A percentile compares a stretch with the other conserved stretches of the same genome.
phyloP scores from a whole-genome alignment of 352 stramenopile species.

The Phytophthora cajani region DNA sequence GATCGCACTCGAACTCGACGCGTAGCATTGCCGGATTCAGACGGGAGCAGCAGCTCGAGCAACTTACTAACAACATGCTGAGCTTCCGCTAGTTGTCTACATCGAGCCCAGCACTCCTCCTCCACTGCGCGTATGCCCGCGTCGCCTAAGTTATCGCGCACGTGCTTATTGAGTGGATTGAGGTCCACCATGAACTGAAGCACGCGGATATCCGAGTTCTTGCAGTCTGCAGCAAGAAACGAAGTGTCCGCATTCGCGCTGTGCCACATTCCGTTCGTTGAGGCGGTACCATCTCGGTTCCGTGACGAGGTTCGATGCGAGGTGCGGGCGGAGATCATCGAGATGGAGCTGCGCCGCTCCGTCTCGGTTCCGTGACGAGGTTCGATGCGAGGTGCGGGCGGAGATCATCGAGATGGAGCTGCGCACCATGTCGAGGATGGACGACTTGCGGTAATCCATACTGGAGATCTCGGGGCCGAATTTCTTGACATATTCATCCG shows the following conservation, averaged over 20 bases:
- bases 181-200: slow-evolving; percentile 60
- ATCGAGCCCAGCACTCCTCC: slow-evolving; percentile 70
- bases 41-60: slow-evolving; percentile 11
- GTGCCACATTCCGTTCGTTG: slow-evolving; percentile 24
- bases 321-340: slow-evolving; percentile 13
- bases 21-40: slow-evolving; percentile 1
- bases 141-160: slow-evolving; percentile 42
- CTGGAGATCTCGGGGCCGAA: slow-evolving; percentile 18
- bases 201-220: slow-evolving; percentile 15
- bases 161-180: slow-evolving; percentile 51
- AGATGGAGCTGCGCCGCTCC: slow-evolving; percentile 18
- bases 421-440: slow-evolving; percentile 40
- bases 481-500: slow-evolving; percentile 43
- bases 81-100: slow-evolving; percentile 48
- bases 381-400: slow-evolving; percentile 1
- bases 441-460: slow-evolving; percentile 13
- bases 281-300: slow-evolving; percentile 48
- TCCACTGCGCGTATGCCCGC: slow-evolving; percentile 52
- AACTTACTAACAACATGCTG: slow-evolving; percentile 33
- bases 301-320: slow-evolving; percentile 18
- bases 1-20: slow-evolving; percentile 3
- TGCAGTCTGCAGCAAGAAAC: background rate
- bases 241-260: slow-evolving; percentile 18
- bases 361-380: slow-evolving; percentile 43
- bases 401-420: slow-evolving; percentile 19